Evolutionary conservation across 768 basidiomycete species (phyloP), one percentile per base, ranked within the genome.

Genomic region (Saitozyma sp.): DNA sequence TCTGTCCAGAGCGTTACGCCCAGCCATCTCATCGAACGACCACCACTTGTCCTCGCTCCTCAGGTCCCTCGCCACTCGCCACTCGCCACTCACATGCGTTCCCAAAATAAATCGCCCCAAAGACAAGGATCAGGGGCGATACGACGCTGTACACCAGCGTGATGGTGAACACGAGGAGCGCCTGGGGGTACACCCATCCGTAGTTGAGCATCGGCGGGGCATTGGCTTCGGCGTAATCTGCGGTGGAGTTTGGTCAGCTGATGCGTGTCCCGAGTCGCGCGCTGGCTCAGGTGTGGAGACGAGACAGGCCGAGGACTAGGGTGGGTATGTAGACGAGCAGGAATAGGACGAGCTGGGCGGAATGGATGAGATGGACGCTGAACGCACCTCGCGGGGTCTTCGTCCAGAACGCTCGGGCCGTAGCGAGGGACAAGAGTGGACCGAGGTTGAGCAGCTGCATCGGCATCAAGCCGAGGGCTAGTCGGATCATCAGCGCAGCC

Each of bases 171-270:
- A 98, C 88, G 50, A 99, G 83, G 62, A 98, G 92, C 6, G 94
- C 90, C 75, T 97, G 95, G 0, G 96, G 96, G 77, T 97, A 99
- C 10, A 99, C 92, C 54, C 89, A 85, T 55, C 96, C 96, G 69
- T 98, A 95, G 79, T 97, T 98, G 80, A 98, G 89, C 89, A 94
- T 91, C 0, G 96, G 93, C 7, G 96, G 96, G 0, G 93, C 92
- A 74, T 99, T 96, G 14, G 98, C 84, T 77, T 96, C 96, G 16
- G 93, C 95, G 66, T 87, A 94, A 73, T 99, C 95, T 97, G 72
- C 11, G 7, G 9, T 20, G 2, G 29, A 29, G 29, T 5, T 5
- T 19, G 13, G 55, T 37, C 43, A 41, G 40, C 48, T 16, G 60
- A 16, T 6, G 43, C 19, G 37, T 50, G 57, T 48, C 70, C 50